phyloP scores from a whole-genome alignment of 129 eudicot species.

The Chrysanthemum seticuspe region DNA sequence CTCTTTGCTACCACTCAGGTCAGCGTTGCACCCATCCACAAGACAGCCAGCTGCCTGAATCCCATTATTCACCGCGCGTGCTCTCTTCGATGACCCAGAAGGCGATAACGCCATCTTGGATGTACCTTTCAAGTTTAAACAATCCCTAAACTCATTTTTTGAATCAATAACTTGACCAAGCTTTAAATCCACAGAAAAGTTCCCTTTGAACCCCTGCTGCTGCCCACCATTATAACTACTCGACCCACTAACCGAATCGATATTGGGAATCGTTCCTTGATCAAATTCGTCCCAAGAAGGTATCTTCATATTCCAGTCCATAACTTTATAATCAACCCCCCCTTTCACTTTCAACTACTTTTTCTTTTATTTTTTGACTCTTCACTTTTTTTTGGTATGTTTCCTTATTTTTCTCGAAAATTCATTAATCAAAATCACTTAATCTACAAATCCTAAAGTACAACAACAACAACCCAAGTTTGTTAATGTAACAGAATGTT shows the following conservation, averaged over 20 bases:
- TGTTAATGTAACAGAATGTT: background rate
- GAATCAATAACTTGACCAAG: conserved; percentile 51
- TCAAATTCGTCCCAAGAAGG: conserved; percentile 55
- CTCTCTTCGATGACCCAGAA: conserved; percentile 56
- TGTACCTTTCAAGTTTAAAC: conserved; percentile 19
- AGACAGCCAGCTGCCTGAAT: conserved; percentile 40
- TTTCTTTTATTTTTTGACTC: conserved; percentile 20
- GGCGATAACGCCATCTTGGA: conserved; percentile 47
- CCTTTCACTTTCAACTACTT: conserved; percentile 29
- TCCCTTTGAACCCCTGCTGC: conserved; percentile 42
- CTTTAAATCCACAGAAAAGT: conserved; percentile 62
- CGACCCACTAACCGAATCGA: conserved; percentile 43
- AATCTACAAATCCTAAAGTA: background rate
- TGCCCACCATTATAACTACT: conserved; percentile 27
- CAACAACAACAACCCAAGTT: conserved; percentile 19
- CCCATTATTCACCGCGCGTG: conserved; percentile 33
- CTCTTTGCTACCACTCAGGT: conserved; percentile 60
- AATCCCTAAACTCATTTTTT: conserved; percentile 24
- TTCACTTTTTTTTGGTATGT: conserved; percentile 16
- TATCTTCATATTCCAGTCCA: conserved; percentile 65
- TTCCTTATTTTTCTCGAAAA: conserved; percentile 14
- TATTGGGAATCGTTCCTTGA: conserved; percentile 46
- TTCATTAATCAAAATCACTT: conserved; percentile 16
- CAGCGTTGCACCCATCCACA: conserved; percentile 67
- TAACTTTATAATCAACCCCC: conserved; percentile 13